A percentile compares a stretch with the other conserved stretches of the same genome.
Conservation (phyloP, 257 asterid species). For the Solanum piurae region DNA sequence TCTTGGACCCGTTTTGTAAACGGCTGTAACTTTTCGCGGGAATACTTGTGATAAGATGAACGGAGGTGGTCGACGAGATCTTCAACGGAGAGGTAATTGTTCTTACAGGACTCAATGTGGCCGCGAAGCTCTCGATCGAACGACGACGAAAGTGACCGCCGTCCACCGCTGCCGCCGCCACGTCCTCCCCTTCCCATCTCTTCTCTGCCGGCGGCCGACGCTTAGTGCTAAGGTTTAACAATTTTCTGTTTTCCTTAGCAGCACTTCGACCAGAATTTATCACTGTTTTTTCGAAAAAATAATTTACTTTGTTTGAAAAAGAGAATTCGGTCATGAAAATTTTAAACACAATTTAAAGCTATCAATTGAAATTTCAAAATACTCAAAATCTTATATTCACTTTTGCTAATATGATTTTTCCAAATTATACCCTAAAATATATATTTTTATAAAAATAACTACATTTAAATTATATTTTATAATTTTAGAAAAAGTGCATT, state of each 20-base stretch:
- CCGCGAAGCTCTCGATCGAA: constrained; percentile 20
- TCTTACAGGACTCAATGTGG: constrained; percentile 26
- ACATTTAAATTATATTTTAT: no score
- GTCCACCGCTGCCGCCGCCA: neutral
- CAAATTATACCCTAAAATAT: no score
- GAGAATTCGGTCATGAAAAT: no score
- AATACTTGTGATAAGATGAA: constrained; percentile 30
- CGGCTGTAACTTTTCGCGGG: constrained; percentile 42
- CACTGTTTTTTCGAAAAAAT: no score
- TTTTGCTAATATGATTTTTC: no score
- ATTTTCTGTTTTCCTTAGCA: neutral
- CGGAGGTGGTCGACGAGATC: constrained; percentile 65
- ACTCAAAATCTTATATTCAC: no score
- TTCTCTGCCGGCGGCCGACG: neutral
- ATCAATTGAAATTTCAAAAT: no score
- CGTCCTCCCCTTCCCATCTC: neutral
- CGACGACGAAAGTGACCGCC: neutral
- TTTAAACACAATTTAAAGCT: no score
- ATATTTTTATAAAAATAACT: no score
- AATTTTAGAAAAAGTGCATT: no score
- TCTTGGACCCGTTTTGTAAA: constrained; percentile 35
- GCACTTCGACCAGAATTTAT: neutral
- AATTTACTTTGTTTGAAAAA: no score
- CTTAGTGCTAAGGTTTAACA: neutral
- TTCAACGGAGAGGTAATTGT: constrained; percentile 25